Base-by-base conservation (phyloP, 768 basidiomycete genomes). In the Suillus hirtellus region DNA sequence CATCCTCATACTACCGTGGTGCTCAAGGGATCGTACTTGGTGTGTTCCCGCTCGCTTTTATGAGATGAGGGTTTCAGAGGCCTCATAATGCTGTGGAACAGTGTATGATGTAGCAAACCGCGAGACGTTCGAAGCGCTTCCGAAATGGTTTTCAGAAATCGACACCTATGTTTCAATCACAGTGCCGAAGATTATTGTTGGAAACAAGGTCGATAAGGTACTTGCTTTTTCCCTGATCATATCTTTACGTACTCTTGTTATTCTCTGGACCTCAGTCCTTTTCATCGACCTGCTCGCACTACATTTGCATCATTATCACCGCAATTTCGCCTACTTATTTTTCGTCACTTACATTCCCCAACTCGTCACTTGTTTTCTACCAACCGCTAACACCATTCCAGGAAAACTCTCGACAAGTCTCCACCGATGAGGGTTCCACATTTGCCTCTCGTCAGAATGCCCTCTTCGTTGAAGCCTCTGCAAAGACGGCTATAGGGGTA, bases 101-200 rank as follows among this genome's bases (percentile, higher is more conserved):
- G 96, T 99, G 4, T 99, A 99, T 76, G 97, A 99, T 76, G 93
- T 98, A 42, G 85, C 96, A 8, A 95, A 89, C 68, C 85, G 95
- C 40, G 91, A 93, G 74, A 93, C 95, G 0, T 99, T 96, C 72
- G 95, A 98, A 24, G 92, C 94, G 10, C 85, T 99, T n/a, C 89
- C 94, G 17, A 83, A 89, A 63, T 99, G 97, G 97, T 89, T 86
- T 73, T 85, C 86, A 59, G 96, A 98, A 72, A 87, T 99, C 7
- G 95, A 98, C 71, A 96, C 93, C 12, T 98, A 97, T 72, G 92
- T 96, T 60, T 88, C 88, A 1, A 80, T 82, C 21, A 88, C 89
- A 1, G 92, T 97, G 24, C 92, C 94, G 54, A 94, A 95, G 84
- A 94, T 99, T 70, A 85, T 99, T 24, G 95, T 99, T 2, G 96